Evolutionary conservation across 495 filamentous ascomycete species (phyloP).

Genomic region (Trichoderma virens): DNA sequence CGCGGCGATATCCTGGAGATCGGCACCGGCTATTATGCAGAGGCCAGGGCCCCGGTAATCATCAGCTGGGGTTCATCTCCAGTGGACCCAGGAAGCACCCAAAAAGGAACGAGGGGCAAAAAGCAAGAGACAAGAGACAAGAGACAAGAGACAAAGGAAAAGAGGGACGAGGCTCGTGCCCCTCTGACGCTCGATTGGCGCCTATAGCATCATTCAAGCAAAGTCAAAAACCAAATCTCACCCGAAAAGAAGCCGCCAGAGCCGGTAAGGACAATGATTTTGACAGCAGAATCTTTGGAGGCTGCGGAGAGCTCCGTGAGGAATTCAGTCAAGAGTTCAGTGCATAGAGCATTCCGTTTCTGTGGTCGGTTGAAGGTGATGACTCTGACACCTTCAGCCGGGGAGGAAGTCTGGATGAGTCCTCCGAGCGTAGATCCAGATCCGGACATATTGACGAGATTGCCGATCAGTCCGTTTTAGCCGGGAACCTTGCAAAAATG

Average conservation of each 20-base stretch:
- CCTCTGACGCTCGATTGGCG: too few relatives aligned
- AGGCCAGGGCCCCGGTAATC: not conserved
- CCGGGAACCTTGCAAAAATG: not conserved
- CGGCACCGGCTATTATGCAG: constrained; percentile 26
- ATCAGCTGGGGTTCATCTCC: constrained; percentile 10
- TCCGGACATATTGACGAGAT: constrained; percentile 5
- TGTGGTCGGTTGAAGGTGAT: constrained; percentile 28
- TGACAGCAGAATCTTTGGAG: constrained; percentile 19
- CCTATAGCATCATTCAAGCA: too few relatives aligned
- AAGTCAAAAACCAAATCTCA: constrained; percentile 12
- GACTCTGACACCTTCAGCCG: constrained; percentile 17
- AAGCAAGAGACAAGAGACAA: not conserved
- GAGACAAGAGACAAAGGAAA: too few relatives aligned
- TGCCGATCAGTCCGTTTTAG: not conserved
- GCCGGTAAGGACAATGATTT: constrained; percentile 30
- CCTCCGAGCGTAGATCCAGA: not conserved
- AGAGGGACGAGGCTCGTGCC: too few relatives aligned
- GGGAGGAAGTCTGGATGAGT: constrained; percentile 6
- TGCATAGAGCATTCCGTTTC: constrained; percentile 34
- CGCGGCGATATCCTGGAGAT: constrained; percentile 28
- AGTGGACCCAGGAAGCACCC: constrained; percentile 7
- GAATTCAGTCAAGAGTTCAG: constrained; percentile 23
- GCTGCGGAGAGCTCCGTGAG: constrained; percentile 18
- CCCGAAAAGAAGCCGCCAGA: constrained; percentile 27
- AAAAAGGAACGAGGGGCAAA: not conserved